A percentile compares a stretch with the other conserved stretches of the same genome.
These are phyloP conservation scores for Fusarium transvaalense DNA, from an alignment of 2,329 filamentous ascomycete species.

Conservation along the genomic window DNA sequence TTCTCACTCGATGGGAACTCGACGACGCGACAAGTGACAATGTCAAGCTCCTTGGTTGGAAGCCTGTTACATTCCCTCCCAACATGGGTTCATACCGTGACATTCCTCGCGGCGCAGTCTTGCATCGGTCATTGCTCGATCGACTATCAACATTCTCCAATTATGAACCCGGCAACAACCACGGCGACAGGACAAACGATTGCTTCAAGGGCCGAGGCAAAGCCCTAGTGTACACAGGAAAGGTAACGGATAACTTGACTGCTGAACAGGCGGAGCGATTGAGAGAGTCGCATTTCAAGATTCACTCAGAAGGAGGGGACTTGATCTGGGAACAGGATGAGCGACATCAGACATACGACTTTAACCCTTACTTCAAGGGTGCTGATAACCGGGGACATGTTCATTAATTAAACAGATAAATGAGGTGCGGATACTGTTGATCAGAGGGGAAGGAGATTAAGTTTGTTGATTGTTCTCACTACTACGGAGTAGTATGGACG, in stretches of 20 bases:
- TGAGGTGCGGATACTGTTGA: neutral
- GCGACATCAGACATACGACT: constrained; percentile 38
- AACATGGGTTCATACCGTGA: constrained; percentile 55
- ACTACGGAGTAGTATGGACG: too few relatives aligned
- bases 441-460: neutral
- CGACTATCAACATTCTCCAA: constrained; percentile 49
- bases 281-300: constrained; percentile 22
- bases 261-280: neutral
- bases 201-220: constrained; percentile 48
- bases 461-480: neutral
- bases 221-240: constrained; percentile 18
- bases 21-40: constrained; percentile 30
- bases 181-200: constrained; percentile 41
- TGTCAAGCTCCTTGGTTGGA: constrained; percentile 32
- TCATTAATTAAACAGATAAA: neutral
- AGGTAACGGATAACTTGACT: constrained; percentile 1
- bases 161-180: constrained; percentile 54
- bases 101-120: constrained; percentile 55
- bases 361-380: constrained; percentile 28
- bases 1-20: constrained; percentile 58
- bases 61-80: constrained; percentile 53
- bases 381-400: neutral
- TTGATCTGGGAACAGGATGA: constrained; percentile 20
- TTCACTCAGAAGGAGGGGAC: constrained; percentile 5
- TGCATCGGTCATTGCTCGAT: constrained; percentile 56